Evolutionary conservation across 1,284 basidiomycete species (phyloP).

Genomic region (Pisolithus thermaeus): DNA sequence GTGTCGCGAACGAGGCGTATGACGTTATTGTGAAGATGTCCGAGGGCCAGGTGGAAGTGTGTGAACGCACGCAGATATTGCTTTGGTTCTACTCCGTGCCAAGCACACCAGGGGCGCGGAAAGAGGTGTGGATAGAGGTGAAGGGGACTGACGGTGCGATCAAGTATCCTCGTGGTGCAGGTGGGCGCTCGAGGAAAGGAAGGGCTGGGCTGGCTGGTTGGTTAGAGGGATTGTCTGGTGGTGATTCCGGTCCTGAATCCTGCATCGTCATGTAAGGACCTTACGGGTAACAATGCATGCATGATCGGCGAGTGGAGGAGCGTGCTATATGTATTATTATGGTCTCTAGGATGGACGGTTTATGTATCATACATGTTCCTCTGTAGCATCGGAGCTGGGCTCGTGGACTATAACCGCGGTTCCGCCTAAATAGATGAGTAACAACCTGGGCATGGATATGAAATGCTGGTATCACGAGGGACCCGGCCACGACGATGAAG

Average conservation of each 20-base stretch:
- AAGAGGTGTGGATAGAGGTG: conserved; percentile 63
- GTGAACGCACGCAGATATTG: conserved; percentile 64
- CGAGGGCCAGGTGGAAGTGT: conserved; percentile 54
- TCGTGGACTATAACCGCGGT: no score
- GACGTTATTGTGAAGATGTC: conserved; percentile 51
- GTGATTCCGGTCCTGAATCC: conserved; percentile 6
- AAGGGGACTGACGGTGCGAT: conserved; percentile 59
- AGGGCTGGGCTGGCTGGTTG: conserved; percentile 5
- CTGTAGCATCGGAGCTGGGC: no score
- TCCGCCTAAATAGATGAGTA: no score
- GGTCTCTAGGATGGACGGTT: no score
- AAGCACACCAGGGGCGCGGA: conserved; percentile 34
- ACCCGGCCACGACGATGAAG: no score
- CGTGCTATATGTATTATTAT: no score
- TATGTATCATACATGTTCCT: no score
- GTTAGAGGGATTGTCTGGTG: conserved; percentile 9
- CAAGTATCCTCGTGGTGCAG: conserved; percentile 22
- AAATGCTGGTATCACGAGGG: no score
- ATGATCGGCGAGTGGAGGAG: no score
- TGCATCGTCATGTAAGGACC: conserved; percentile 22
- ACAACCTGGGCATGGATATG: no score
- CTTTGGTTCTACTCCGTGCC: conserved; percentile 85
- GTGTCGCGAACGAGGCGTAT: conserved; percentile 24
- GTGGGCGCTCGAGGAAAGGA: background rate
- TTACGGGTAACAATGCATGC: background rate